These are phyloP conservation scores for Mortierella polycephala DNA, from an alignment of 371 early-diverging fungal species.

Conservation along the genomic window DNA sequence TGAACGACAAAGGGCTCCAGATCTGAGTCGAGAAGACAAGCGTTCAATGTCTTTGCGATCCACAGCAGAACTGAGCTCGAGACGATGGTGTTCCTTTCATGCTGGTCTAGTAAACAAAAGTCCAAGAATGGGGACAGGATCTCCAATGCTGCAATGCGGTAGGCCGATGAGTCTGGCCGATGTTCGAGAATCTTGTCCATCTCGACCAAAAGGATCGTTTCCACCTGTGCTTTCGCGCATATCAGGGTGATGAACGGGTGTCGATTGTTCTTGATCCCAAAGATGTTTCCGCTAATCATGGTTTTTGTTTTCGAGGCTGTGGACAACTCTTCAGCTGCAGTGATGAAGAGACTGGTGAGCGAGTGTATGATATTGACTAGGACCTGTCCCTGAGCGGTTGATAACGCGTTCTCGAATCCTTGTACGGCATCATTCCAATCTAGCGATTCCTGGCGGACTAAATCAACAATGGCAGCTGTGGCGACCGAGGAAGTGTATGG, in stretches of 20 bases:
- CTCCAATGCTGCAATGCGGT: conserved; percentile 32
- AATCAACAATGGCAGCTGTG: conserved; percentile 23
- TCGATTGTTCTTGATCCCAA: conserved; percentile 37
- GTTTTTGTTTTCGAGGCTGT: conserved; percentile 1
- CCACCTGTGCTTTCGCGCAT: conserved; percentile 19
- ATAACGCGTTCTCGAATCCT: conserved; percentile 45
- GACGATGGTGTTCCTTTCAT: conserved; percentile 16
- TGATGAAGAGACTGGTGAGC: conserved; percentile 27
- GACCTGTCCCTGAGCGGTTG: conserved; percentile 36
- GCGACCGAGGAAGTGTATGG: conserved; percentile 44
- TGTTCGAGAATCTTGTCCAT: conserved; percentile 36
- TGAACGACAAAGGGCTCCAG: conserved; percentile 19
- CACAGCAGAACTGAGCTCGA: conserved; percentile 26
- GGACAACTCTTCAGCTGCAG: conserved; percentile 22
- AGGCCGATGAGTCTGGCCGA: conserved; percentile 19
- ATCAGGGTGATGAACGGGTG: conserved; percentile 45
- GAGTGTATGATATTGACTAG: conserved; percentile 40
- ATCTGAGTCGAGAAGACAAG: conserved; percentile 24
- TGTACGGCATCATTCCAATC: conserved; percentile 41
- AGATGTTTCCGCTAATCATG: conserved; percentile 19
- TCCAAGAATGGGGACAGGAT: conserved; percentile 40
- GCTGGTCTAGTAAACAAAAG: conserved; percentile 42
- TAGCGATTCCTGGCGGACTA: conserved; percentile 17
- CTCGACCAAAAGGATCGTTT: conserved; percentile 23
- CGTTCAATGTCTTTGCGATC: conserved; percentile 36